A percentile compares a stretch with the other conserved stretches of the same genome.
These are phyloP conservation scores for Talaromyces sp. DNA, from an alignment of 2,329 filamentous ascomycete genomes.

Conservation along the genomic window DNA sequence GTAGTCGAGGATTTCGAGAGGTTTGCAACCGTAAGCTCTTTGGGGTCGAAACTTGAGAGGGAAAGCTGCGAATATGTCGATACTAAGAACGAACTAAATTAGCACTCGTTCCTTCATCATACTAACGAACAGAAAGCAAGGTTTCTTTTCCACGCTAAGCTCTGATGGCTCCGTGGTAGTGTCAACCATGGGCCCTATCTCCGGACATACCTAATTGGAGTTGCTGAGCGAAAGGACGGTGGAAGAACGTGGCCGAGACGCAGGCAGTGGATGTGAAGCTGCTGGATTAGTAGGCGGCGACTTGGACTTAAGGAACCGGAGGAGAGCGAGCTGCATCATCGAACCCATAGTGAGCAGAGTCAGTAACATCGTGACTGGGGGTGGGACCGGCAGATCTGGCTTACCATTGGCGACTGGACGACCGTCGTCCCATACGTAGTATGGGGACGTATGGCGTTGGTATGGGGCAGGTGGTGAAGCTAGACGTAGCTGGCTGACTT, in stretches of 20 bases:
- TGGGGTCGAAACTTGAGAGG: background rate
- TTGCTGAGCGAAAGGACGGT: background rate
- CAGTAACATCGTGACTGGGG: background rate
- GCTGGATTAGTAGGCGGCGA: background rate
- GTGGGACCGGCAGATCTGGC: background rate
- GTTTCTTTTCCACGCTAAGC: conserved; percentile 13
- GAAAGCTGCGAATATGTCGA: background rate
- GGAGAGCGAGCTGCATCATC: conserved; percentile 3
- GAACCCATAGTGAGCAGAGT: background rate
- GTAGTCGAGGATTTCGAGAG: background rate
- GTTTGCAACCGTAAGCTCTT: background rate
- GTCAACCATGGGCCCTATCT: conserved; percentile 9
- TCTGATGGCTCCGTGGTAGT: conserved; percentile 12
- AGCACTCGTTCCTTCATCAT: background rate
- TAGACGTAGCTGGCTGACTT: conserved; percentile 3
- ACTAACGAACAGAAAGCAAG: background rate
- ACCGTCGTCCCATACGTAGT: background rate
- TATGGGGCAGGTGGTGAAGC: background rate
- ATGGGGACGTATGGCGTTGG: background rate
- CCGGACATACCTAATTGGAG: background rate
- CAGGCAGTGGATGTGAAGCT: background rate
- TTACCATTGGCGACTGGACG: background rate
- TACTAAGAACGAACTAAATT: background rate
- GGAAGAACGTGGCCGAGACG: background rate
- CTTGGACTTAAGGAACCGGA: background rate